Conservation (phyloP, 768 basidiomycete species). For the Lactarius tabidus region DNA sequence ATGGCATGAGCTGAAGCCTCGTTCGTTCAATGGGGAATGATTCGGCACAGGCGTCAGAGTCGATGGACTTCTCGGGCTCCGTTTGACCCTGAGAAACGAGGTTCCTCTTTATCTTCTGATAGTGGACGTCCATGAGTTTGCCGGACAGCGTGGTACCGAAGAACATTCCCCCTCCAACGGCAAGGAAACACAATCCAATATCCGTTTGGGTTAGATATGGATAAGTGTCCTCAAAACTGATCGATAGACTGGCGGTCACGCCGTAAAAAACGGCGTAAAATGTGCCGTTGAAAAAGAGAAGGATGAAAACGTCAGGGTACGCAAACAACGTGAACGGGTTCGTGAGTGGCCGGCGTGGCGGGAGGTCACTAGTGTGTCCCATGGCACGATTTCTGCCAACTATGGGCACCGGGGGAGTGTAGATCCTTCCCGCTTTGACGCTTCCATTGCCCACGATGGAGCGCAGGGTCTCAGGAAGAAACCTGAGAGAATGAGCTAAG, state of each 20-base stretch:
- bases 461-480: conserved; percentile 49
- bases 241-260: conserved; percentile 56
- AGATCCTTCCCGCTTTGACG: conserved; percentile 33
- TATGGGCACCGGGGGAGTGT: conserved; percentile 35
- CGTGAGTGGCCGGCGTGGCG: conserved; percentile 36
- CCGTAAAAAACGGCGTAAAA: conserved; percentile 56
- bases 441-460: conserved; percentile 42
- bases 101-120: conserved; percentile 38
- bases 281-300: conserved; percentile 52
- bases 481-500: conserved; percentile 27
- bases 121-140: conserved; percentile 63
- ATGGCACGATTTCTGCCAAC: conserved; percentile 26
- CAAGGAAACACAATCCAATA: conserved; percentile 75
- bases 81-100: conserved; percentile 22
- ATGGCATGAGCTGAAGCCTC: conserved; percentile 46
- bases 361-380: conserved; percentile 9
- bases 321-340: conserved; percentile 57
- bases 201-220: conserved; percentile 55
- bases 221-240: conserved; percentile 56
- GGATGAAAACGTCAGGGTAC: conserved; percentile 51
- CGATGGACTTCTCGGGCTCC: conserved; percentile 28
- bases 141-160: conserved; percentile 59
- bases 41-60: conserved; percentile 28
- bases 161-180: conserved; percentile 68
- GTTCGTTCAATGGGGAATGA: conserved; percentile 61